These are phyloP conservation scores for Fusarium sp. DNA, from an alignment of 2,329 filamentous ascomycete species.

Conservation along the genomic window DNA sequence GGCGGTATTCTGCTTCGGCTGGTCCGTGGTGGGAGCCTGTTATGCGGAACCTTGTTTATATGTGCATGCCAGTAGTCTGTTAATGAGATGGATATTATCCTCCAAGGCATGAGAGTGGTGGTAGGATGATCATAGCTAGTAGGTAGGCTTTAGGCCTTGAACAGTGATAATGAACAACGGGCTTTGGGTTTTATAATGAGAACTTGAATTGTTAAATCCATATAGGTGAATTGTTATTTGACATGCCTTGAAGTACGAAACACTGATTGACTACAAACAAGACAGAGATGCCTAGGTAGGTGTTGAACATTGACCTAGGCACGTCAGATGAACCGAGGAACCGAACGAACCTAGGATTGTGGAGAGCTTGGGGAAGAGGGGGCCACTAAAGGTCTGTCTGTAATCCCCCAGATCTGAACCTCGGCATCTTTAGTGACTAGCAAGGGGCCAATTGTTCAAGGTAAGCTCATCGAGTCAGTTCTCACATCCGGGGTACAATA, in stretches of 20 bases:
- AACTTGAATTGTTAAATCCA: not conserved
- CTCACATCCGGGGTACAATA: slow-evolving; percentile 2
- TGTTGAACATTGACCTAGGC: not conserved
- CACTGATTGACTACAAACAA: not conserved
- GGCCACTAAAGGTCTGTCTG: slow-evolving; percentile 7
- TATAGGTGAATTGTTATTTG: not conserved
- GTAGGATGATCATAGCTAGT: slow-evolving; percentile 26
- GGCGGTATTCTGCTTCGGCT: slow-evolving; percentile 47
- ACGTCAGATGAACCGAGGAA: slow-evolving; percentile 9
- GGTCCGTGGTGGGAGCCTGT: slow-evolving; percentile 44
- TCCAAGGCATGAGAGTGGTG: slow-evolving; percentile 33
- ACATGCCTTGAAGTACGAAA: not conserved
- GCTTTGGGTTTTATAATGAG: slow-evolving; percentile 22
- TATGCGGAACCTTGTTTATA: slow-evolving; percentile 35
- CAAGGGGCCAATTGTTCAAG: slow-evolving; percentile 17
- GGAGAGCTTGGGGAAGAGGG: slow-evolving; percentile 36
- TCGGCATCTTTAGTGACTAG: slow-evolving; percentile 34
- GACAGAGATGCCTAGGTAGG: not conserved
- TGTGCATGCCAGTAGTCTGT: slow-evolving; percentile 34
- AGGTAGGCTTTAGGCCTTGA: slow-evolving; percentile 22
- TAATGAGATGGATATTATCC: slow-evolving; percentile 13
- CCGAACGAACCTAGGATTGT: slow-evolving; percentile 14
- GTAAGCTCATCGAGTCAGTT: not conserved
- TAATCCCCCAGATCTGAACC: slow-evolving; percentile 32
- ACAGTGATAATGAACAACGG: slow-evolving; percentile 34